Evolutionary conservation across 2,329 filamentous ascomycete genomes (phyloP).

Genomic region (Venturia oleaginea): DNA sequence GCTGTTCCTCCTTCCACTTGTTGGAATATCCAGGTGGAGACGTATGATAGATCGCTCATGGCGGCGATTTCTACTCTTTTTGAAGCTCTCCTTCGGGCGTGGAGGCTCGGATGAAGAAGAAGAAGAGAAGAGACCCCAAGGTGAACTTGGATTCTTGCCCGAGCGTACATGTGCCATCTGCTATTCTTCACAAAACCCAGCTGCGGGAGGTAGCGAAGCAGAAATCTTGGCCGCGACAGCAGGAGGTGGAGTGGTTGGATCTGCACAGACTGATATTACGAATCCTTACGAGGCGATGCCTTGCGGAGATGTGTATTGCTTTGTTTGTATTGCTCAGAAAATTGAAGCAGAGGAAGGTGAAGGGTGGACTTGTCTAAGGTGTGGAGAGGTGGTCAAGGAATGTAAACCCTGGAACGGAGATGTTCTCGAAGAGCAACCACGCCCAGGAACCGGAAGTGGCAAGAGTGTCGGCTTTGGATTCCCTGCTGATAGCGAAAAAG

Average conservation of each 20-base stretch:
- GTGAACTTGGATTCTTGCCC: conserved; percentile 77
- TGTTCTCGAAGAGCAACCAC: conserved; percentile 52
- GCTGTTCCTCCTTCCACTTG: conserved; percentile 92
- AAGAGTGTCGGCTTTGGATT: conserved; percentile 17
- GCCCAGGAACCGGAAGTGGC: conserved; percentile 16
- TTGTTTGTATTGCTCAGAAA: conserved; percentile 83
- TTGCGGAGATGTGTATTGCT: conserved; percentile 92
- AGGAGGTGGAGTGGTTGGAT: conserved; percentile 72
- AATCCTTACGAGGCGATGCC: conserved; percentile 90
- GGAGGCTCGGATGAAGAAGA: conserved; percentile 35
- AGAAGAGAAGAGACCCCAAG: conserved; percentile 41
- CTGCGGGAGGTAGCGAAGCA: conserved; percentile 52
- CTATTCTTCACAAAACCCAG: conserved; percentile 84
- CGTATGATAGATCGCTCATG: conserved; percentile 82
- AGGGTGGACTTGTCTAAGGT: conserved; percentile 85
- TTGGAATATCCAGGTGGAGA: conserved; percentile 88
- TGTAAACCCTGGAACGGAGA: conserved; percentile 91
- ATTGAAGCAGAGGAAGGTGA: conserved; percentile 90
- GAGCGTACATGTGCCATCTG: conserved; percentile 95
- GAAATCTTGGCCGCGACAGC: conserved; percentile 62
- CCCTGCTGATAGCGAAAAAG: neutral
- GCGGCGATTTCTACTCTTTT: conserved; percentile 44
- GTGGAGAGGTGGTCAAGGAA: conserved; percentile 72
- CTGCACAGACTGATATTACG: conserved; percentile 84
- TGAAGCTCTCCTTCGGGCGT: conserved; percentile 29